Evolutionary conservation across 305 asterid species (phyloP), one percentile per base, ranked within the genome.

Genomic region (Fraxinus platypoda): DNA sequence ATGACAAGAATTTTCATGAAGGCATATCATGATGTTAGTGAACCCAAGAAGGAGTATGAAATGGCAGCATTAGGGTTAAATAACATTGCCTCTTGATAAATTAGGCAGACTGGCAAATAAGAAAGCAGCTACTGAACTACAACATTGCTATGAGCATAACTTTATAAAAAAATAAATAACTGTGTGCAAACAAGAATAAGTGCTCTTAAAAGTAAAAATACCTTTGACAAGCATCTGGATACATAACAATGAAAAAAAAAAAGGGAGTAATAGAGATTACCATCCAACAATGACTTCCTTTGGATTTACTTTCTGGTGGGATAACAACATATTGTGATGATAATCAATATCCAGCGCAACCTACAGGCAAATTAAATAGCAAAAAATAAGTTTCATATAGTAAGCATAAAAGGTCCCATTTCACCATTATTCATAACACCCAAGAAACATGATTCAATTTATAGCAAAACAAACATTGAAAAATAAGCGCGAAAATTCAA

Each of bases 271-370:
- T 17, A 28, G 64, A 74, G 11, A 78, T 88, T 91, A 95, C 99
- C 98, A 95, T 88, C 99, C 99, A 83, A 95, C 99, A 81, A 95
- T 90, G 83, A 88, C 93, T 90, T 94, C 99, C 93, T 94, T 94
- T 2, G 97, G 95, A 74, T 95, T 94, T 86, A 95, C 98, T 88
- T 92, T 95, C 90, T 92, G 97, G 74, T 95, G 97, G 17, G 99
- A 94, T 17, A 91, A 77, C 77, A 94, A 79, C 99, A 95, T 95
- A 77, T 92, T 94, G 78, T 90, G 92, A 85, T 94, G 98, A 79
- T 94, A 94, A 82, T 94, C 98, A 23, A 92, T 94, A 85, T 95
- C 99, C 91, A 95, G 77, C 0, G 99, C 99, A 86, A 95, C 98
- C 99, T 95, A 84, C 33, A 74, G 25, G 11, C 72, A 84, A 78